Evolutionary conservation across 1,284 basidiomycete species (phyloP).

Genomic region (Pisolithus thermaeus): DNA sequence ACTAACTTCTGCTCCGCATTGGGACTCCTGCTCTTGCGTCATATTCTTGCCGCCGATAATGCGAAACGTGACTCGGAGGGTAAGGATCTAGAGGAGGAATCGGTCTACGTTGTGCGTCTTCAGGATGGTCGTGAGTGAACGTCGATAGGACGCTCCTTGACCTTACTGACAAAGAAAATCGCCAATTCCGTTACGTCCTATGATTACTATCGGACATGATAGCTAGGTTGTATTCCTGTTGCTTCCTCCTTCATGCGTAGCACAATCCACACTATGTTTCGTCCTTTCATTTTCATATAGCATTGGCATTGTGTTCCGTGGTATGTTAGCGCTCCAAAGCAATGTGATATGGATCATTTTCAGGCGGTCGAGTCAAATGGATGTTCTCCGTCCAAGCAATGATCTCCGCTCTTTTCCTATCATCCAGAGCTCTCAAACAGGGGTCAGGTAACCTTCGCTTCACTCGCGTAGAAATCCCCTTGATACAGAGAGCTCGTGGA

Average conservation of each 20-base stretch:
- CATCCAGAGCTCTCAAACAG: slow-evolving; percentile 2
- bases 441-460: background rate
- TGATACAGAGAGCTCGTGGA: slow-evolving; percentile 4
- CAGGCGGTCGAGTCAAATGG: slow-evolving; percentile 15
- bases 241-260: background rate
- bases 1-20: slow-evolving; percentile 50
- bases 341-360: slow-evolving; percentile 24
- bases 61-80: slow-evolving; percentile 50
- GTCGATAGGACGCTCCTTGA: slow-evolving; percentile 68
- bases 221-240: background rate
- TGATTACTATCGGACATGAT: slow-evolving; percentile 15
- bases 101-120: slow-evolving; percentile 45
- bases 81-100: slow-evolving; percentile 56
- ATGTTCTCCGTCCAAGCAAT: slow-evolving; percentile 17
- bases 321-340: background rate
- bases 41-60: slow-evolving; percentile 61
- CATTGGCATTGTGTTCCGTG: background rate
- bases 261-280: background rate
- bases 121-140: slow-evolving; percentile 46
- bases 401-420: slow-evolving; percentile 14
- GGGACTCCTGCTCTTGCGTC: slow-evolving; percentile 53
- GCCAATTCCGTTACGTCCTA: slow-evolving; percentile 53
- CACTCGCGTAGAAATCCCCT: background rate
- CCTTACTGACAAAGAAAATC: slow-evolving; percentile 59
- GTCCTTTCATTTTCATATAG: background rate